Evolutionary conservation across 2,329 filamentous ascomycete genomes (phyloP).

Genomic region (Hypoxylon sp.): DNA sequence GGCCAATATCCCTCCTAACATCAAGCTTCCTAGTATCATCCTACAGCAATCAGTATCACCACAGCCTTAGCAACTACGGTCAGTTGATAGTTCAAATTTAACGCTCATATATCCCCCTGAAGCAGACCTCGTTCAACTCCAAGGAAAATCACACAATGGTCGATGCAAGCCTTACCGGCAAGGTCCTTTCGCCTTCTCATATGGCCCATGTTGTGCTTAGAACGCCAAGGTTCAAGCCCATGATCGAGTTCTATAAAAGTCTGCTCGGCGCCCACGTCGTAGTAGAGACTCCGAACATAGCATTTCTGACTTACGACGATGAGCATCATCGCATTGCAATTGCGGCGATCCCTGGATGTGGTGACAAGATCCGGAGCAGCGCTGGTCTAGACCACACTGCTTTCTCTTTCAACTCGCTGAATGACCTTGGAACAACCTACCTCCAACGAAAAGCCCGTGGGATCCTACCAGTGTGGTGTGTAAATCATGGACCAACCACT

Average conservation of each 20-base stretch:
- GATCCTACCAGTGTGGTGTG: slow-evolving; percentile 59
- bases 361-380: slow-evolving; percentile 43
- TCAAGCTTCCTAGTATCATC: not conserved
- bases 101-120: not conserved
- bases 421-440: slow-evolving; percentile 57
- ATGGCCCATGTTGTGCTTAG: slow-evolving; percentile 51
- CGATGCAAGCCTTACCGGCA: slow-evolving; percentile 31
- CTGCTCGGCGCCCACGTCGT: slow-evolving; percentile 56
- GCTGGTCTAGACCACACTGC: slow-evolving; percentile 61
- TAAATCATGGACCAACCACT: slow-evolving; percentile 64
- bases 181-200: slow-evolving; percentile 46
- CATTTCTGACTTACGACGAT: slow-evolving; percentile 62
- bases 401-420: slow-evolving; percentile 57
- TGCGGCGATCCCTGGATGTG: slow-evolving; percentile 48
- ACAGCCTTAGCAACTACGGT: not conserved
- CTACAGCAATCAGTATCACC: not conserved
- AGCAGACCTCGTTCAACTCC: not conserved
- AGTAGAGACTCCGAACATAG: slow-evolving; percentile 48
- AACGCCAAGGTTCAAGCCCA: slow-evolving; percentile 48
- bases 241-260: slow-evolving; percentile 57
- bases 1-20: not conserved
- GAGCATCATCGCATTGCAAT: slow-evolving; percentile 65
- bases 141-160: slow-evolving; percentile 42
- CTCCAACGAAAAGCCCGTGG: slow-evolving; percentile 55
- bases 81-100: not conserved